Base-by-base conservation (phyloP, 1,139 yeast species). In the Arxiozyma telluris region DNA sequence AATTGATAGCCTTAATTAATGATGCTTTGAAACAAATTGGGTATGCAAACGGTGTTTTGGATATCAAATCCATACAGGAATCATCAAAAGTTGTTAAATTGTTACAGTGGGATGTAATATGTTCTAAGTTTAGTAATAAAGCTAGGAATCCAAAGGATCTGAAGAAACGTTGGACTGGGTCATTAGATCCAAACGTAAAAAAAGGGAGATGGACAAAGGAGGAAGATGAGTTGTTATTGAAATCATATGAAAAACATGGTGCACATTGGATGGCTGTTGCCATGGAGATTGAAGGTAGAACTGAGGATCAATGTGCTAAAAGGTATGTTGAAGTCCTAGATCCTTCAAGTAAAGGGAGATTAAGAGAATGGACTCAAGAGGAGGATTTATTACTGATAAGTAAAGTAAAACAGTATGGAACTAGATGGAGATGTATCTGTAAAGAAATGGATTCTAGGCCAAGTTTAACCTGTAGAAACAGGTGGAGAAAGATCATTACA, bases 241-340 rank as follows among this genome's bases (percentile, higher is more conserved):
- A 76, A 50, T 91, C 95, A 0, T 86, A 79, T 65, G 73, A 78
- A 50, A 78, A 76, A 58, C 78, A 79, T 67, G 97, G 97, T 0
- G 78, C 96, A 0, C 79, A 83, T 44, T 91, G 98, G 98, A 87
- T 87, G 58, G 83, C 84, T 60, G 91, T 91, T 9, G 83, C 96
- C 0, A 72, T 76, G 52, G 83, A 80, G 53, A 86, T 90, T 15
- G 79, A 81, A 1, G 96, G 96, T 3, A 75, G 98, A 63, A 91
- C 96, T 0, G 96, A 90, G 66, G 97, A 90, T 68, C 98, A 91
- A 71, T 91, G 97, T 72, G 89, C 96, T 1, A 91, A 91, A 65
- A 73, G 98, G 60, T 91, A 89, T 68, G 82, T 85, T 22, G 98
- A 91, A 64, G 96, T 90, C 1, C 71, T 91, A 55, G 95, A 88